Conservation (phyloP, 2,329 filamentous ascomycete genomes). For the Shiraia sp. region DNA sequence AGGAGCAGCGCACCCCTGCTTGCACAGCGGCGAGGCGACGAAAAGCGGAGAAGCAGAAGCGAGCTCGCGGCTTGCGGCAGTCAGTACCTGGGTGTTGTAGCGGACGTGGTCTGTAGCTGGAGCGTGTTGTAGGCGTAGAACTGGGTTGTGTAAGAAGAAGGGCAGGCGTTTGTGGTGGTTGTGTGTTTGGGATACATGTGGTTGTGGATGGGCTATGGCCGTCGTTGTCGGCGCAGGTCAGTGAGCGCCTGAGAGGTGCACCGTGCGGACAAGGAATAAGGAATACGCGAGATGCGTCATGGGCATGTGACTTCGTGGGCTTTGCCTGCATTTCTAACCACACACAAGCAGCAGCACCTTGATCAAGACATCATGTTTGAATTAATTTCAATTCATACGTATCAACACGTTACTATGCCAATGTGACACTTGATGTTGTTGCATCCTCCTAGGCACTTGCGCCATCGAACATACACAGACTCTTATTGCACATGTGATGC, state of each 20-base stretch:
- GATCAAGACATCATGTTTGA: too few species aligned
- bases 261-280: not conserved
- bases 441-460: too few species aligned
- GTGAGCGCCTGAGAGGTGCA: too few species aligned
- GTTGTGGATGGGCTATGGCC: slow-evolving; percentile 7
- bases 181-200: slow-evolving; percentile 20
- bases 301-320: slow-evolving; percentile 7
- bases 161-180: slow-evolving; percentile 26
- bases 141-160: slow-evolving; percentile 16
- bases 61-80: slow-evolving; percentile 7
- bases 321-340: not conserved
- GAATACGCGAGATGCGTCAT: slow-evolving; percentile 14
- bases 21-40: slow-evolving; percentile 28
- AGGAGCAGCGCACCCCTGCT: slow-evolving; percentile 26
- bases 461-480: too few species aligned
- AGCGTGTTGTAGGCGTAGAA: slow-evolving; percentile 6
- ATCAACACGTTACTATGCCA: too few species aligned
- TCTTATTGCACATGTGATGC: slow-evolving; percentile 3
- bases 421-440: too few species aligned
- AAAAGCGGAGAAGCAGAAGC: slow-evolving; percentile 30
- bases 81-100: slow-evolving; percentile 10
- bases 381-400: too few species aligned
- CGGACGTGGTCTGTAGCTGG: slow-evolving; percentile 4
- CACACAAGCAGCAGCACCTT: slow-evolving; percentile 3
- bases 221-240: slow-evolving; percentile 2